Base-by-base conservation (phyloP, 2,329 filamentous ascomycete genomes). In the Aspergillus quadrilineatus region DNA sequence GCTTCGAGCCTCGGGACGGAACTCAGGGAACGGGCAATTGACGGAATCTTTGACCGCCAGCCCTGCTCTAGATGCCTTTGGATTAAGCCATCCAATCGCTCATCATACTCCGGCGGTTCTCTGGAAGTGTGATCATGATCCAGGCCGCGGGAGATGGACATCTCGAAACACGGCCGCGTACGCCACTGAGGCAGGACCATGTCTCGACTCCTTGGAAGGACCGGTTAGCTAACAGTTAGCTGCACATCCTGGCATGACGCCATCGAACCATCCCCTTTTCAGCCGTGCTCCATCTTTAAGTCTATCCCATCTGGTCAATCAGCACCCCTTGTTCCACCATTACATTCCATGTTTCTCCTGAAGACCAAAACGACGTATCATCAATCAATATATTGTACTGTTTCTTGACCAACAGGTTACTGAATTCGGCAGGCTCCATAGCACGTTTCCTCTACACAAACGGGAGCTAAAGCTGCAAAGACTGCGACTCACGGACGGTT, bases 161-260 rank as follows among this genome's bases (percentile, higher is more conserved):
- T 65, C 62, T 60, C 62, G 60, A 63, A 61, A 61, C 54, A 52
- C 57, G 58, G 62, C 62, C 57, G 58, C 56, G 61, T 53, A 59
- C 59, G 61, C 61, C 63, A 63, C 63, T 62, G 60, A 63, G 51
- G 61, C 61, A 65, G 58, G 54, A 54, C 62, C 55, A 58, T 62
- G 61, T 63, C 55, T 65, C 55, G 55, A 60, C 55, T 64, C 29
- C 39, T 57, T 61, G 60, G 17, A 28, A 28, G 26, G 26, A 28
- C 26, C 26, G 26, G 55, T 60, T 22, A 15, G 8, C 29, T 46
- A 46, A 46, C 17, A 37, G 9, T 22, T 65, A 65, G 63, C 57
- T 60, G 60, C 63, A 63, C 62, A 63, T 64, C 63, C 60, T 57
- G 41, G 34, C 57, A 61, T 65, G 60, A 64, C 63, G 61, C 61